Evolutionary conservation across 306 rosid species (phyloP), one percentile per base, ranked within the genome.

Genomic region (Sicyos baderoa): DNA sequence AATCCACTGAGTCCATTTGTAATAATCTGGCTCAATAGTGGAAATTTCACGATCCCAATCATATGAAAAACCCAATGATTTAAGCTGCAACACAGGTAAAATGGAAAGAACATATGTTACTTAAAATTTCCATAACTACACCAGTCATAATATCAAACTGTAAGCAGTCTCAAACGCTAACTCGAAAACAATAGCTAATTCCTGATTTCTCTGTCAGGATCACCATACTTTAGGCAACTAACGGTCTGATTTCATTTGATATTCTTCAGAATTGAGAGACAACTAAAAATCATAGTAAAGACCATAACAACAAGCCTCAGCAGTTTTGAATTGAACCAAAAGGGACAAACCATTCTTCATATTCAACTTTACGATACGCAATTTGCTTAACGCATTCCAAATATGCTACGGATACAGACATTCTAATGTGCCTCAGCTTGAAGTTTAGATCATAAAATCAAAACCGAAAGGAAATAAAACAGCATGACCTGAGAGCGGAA

Each of bases 1-100:
- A 75, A 93, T 89, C 98, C 98, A 93, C 50, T 88, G 98, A 27
- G 98, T 93, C 98, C 98, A 93, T 82, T 82, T 89, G 84, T 93
- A 89, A 78, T 93, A 93, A 15, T 83, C 86, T 68, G 98, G 98
- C 68, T 93, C 96, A 67, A 75, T 93, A 66, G 97, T 93, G 59
- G 97, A 89, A 83, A 93, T 81, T 78, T 93, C 98, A 65, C 98
- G 96, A 77, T 86, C 90, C 98, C 97, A 93, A 61, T 93, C 98
- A 74, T 93, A 93, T 19, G 98, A 93, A 81, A 93, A 93, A 73
- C 98, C 98, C 71, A 93, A 77, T 50, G 95, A 93, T 80, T 90
- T 89, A 73, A 93, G 86, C 98, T 93, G 89, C 72, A 88, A 75
- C 60, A 7, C 29, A 37, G 55, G 21, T 47, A 58, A 49, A 44